phyloP scores from a whole-genome alignment of 2,329 filamentous ascomycete genomes.

The Aspergillus arachidicola region DNA sequence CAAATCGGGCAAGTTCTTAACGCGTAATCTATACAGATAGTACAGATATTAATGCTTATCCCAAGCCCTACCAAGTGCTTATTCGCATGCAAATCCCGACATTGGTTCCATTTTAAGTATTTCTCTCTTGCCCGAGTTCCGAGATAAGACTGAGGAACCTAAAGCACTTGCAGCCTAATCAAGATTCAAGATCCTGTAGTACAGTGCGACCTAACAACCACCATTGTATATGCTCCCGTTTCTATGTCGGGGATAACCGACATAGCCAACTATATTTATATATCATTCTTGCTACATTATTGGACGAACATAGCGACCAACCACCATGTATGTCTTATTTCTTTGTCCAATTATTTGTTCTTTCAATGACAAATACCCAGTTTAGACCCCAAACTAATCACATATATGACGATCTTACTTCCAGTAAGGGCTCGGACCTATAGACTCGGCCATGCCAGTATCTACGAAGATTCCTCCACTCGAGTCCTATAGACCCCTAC shows the following conservation, averaged over 20 bases:
- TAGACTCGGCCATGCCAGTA: neutral
- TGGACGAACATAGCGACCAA: neutral
- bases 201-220: neutral
- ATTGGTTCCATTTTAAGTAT: neutral
- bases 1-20: neutral
- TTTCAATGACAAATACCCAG: neutral
- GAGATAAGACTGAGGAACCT: neutral
- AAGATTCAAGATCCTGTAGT: neutral
- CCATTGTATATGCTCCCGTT: neutral
- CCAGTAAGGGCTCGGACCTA: neutral
- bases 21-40: neutral
- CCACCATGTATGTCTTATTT: neutral
- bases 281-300: neutral
- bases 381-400: neutral
- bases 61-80: neutral
- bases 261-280: neutral
- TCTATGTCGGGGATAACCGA: neutral
- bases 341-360: neutral
- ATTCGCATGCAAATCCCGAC: neutral
- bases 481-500: too few relatives aligned
- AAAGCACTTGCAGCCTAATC: neutral
- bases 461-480: too few relatives aligned
- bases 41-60: neutral
- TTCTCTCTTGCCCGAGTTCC: neutral
- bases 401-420: neutral